Percentiles rank a stretch among this genome's conserved stretches.
Conservation (phyloP, 2,329 filamentous ascomycete genomes). For the Aspergillus awamori region DNA sequence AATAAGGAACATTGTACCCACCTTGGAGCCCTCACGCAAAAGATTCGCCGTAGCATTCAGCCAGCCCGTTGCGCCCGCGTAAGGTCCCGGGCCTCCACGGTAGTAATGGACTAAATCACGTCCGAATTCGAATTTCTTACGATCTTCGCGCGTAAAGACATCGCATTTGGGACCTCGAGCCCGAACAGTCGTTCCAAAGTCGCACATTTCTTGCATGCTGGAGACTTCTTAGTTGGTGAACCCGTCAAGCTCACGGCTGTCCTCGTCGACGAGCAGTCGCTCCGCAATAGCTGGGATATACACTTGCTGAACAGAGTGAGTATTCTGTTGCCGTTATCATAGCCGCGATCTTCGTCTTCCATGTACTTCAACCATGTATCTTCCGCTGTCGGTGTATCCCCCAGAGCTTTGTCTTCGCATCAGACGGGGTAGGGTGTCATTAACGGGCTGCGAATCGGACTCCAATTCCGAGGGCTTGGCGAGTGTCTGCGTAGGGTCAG, state of each 20-base stretch:
- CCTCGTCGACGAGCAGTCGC: conserved; percentile 39
- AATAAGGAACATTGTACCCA: conserved; percentile 58
- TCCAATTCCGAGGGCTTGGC: conserved; percentile 58
- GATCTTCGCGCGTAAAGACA: conserved; percentile 58
- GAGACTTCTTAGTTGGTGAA: conserved; percentile 56
- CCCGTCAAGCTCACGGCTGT: conserved; percentile 39
- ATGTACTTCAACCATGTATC: conserved; percentile 47
- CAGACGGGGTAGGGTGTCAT: conserved; percentile 46
- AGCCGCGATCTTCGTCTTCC: conserved; percentile 46
- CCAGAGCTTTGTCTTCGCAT: conserved; percentile 52
- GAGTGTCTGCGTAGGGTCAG: conserved; percentile 60
- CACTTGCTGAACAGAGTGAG: conserved; percentile 49
- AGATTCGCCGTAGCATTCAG: conserved; percentile 59
- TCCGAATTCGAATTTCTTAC: conserved; percentile 61
- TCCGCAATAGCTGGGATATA: conserved; percentile 53
- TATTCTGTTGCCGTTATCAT: conserved; percentile 54
- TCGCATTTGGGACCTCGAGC: conserved; percentile 60
- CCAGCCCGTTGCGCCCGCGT: conserved; percentile 58
- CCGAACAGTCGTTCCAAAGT: conserved; percentile 59
- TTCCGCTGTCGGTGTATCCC: conserved; percentile 61
- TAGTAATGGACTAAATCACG: conserved; percentile 63
- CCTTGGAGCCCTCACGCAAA: conserved; percentile 48
- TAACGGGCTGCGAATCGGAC: conserved; percentile 59
- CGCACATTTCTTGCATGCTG: conserved; percentile 65
- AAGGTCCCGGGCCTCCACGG: conserved; percentile 59